Evolutionary conservation across 352 stramenopile genomes (phyloP), one percentile per base, ranked within the genome.

Genomic region (Lagenidium giganteum): DNA sequence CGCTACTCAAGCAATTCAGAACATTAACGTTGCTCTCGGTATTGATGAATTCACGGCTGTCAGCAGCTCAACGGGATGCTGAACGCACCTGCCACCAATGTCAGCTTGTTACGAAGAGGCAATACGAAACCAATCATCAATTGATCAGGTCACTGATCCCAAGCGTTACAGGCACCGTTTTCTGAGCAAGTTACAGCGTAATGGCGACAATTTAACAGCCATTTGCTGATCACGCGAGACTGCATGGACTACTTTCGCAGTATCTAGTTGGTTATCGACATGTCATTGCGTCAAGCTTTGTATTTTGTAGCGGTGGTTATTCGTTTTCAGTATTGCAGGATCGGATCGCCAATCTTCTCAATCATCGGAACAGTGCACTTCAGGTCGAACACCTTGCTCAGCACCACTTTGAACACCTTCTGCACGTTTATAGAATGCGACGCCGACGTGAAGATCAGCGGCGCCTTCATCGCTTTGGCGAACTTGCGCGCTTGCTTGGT

Each of bases 391-490:
- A 97, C 89, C 58, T 95, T 97, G 52, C 81, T 93, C 42, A 97
- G 64, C 34, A 97, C 86, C 39, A 97, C 83, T 54, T 97, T 97
- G 67, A 97, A 97, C 36, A 97, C 79, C 68, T 98, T 98, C 43
- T 97, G 87, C 21, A 98, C 87, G 65, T 98, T 98, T 54, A 98
- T 96, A 22, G 89, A 96, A 67, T 97, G 87, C 41, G 78, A 95
- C 6, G 88, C 81, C 22, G 85, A 96, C 40, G 84, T 96, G 57
- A 97, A 98, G 31, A 97, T 96, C 22, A 97, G 67, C 36, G 91
- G 91, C 26, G 91, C 91, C 35, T 97, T 96, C 91, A 98, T 98
- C 14, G 90, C 91, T 57, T 95, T 95, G 13, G 91, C 87, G 52
- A 96, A 97, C 60, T 97, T 97, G 45, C 91, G 83, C 20, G 91